phyloP scores from a whole-genome alignment of 257 asterid species.

The Ehretia macrophylla region DNA sequence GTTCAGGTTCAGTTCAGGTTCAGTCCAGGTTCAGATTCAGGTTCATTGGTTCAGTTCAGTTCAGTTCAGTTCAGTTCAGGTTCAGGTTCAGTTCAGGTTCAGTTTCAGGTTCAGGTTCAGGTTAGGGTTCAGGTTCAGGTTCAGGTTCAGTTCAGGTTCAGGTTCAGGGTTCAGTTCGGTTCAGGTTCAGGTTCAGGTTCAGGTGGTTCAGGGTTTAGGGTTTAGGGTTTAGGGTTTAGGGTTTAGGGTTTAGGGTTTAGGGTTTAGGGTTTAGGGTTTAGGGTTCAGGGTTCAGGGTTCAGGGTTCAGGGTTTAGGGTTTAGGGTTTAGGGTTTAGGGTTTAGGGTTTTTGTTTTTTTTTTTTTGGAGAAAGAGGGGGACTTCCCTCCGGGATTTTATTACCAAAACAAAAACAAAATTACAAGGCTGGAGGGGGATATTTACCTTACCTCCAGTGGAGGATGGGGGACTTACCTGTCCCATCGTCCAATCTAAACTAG shows the following conservation, averaged over 20 bases:
- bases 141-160: not conserved
- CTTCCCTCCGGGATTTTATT: no score
- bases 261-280: conserved; percentile 13
- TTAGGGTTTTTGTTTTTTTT: conserved; percentile 15
- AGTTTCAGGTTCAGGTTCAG: not conserved
- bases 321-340: conserved; percentile 19
- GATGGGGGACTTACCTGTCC: no score
- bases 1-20: not conserved
- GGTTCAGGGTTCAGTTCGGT: not conserved
- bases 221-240: conserved; percentile 5
- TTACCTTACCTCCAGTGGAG: no score
- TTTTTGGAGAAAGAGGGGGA: conserved; percentile 14
- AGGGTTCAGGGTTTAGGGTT: conserved; percentile 14
- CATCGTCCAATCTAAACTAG: no score
- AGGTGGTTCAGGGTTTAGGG: conserved; percentile 1
- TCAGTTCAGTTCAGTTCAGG: no score
- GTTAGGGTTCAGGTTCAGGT: not conserved
- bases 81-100: not conserved
- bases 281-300: conserved; percentile 11
- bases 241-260: conserved; percentile 13
- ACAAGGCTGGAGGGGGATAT: no score
- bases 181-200: not conserved
- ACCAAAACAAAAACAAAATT: no score
- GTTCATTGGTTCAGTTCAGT: no score
- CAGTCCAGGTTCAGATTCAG: conserved; percentile 1